These are phyloP conservation scores for Akanthomyces dipterigenus DNA, from an alignment of 2,329 filamentous ascomycete species.

Conservation along the genomic window DNA sequence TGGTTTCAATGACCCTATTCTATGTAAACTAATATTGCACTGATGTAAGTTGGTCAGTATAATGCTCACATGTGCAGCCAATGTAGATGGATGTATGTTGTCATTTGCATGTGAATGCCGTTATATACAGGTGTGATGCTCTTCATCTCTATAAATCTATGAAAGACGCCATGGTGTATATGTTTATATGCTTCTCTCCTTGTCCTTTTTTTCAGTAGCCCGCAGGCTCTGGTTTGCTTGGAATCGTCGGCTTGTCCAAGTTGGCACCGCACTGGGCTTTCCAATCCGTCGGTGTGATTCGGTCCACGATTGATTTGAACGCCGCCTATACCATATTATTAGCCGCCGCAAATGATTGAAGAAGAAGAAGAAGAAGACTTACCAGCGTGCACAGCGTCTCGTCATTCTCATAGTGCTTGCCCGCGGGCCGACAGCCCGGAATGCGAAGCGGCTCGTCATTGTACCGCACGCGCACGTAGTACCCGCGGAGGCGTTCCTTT, in stretches of 20 bases:
- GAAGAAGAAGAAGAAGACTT: conserved; percentile 31
- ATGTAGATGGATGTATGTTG: background rate
- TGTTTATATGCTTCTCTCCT: background rate
- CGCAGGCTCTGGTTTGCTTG: conserved; percentile 43
- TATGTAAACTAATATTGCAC: too few species aligned
- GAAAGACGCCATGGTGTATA: background rate
- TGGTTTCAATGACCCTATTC: too few species aligned
- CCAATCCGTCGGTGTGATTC: conserved; percentile 81
- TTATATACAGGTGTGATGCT: background rate
- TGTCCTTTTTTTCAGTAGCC: conserved; percentile 32
- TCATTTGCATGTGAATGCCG: background rate
- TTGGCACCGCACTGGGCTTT: conserved; percentile 45
- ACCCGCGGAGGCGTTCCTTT: conserved; percentile 56
- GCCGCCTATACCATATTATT: conserved; percentile 49
- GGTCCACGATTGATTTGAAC: conserved; percentile 89
- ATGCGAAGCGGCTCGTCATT: conserved; percentile 79
- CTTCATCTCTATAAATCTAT: background rate
- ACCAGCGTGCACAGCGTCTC: conserved; percentile 86
- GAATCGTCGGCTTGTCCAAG: conserved; percentile 36
- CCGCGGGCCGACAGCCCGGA: conserved; percentile 68
- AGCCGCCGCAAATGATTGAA: too few species aligned
- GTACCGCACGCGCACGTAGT: conserved; percentile 86
- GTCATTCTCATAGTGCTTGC: conserved; percentile 81
- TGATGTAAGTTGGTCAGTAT: too few species aligned
- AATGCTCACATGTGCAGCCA: background rate